Conservation (phyloP, 2,329 filamentous ascomycete species). For the Cercospora zeae-maydis region DNA sequence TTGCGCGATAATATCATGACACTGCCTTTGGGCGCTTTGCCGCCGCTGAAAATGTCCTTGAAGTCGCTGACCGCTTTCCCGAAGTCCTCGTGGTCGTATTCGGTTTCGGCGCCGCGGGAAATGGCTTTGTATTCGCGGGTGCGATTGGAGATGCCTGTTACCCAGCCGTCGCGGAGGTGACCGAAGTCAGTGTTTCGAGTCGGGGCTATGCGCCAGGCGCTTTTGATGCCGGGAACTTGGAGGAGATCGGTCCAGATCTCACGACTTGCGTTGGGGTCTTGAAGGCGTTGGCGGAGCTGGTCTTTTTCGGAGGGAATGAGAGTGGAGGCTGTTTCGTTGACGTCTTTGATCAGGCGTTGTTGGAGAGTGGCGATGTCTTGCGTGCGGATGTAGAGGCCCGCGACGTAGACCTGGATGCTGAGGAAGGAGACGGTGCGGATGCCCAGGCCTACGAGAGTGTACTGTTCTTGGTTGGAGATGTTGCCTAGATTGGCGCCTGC, state of each 20-base stretch:
- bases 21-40: slow-evolving; percentile 72
- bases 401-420: slow-evolving; percentile 87
- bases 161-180: slow-evolving; percentile 87
- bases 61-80: slow-evolving; percentile 72
- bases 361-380: slow-evolving; percentile 79
- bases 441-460: slow-evolving; percentile 83
- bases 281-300: slow-evolving; percentile 62
- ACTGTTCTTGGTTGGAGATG: slow-evolving; percentile 57
- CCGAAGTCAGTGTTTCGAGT: slow-evolving; percentile 93
- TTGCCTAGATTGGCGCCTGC: slow-evolving; percentile 34
- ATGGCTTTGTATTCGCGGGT: slow-evolving; percentile 56
- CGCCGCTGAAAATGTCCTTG: slow-evolving; percentile 73
- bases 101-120: slow-evolving; percentile 36
- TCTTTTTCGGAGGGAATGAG: slow-evolving; percentile 80
- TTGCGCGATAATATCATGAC: slow-evolving; percentile 72
- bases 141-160: slow-evolving; percentile 74
- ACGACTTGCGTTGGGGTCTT: slow-evolving; percentile 66
- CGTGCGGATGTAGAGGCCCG: slow-evolving; percentile 86
- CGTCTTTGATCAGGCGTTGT: slow-evolving; percentile 67
- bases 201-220: slow-evolving; percentile 77
- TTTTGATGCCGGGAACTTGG: slow-evolving; percentile 64
- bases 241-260: slow-evolving; percentile 72
- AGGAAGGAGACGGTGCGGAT: slow-evolving; percentile 88
- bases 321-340: slow-evolving; percentile 75
- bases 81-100: slow-evolving; percentile 71